Evolutionary conservation across 176 grass and related monocot genomes (phyloP), one percentile per base, ranked within the genome.

Genomic region (Hsuehochloa calcarea): DNA sequence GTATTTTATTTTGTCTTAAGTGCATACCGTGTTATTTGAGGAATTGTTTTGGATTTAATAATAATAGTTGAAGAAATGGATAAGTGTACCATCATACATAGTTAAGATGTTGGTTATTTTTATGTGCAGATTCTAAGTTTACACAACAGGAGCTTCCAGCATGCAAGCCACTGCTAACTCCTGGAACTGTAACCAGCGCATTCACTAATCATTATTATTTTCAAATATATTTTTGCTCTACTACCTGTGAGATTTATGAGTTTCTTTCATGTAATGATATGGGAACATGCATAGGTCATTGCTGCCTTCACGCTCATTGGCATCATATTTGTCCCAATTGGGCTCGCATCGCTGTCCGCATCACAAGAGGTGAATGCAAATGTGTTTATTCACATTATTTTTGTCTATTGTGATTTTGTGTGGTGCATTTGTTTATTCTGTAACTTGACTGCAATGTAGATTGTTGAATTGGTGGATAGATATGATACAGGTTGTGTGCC

Each of bases 81-180:
- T 1, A 0, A 8, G 26, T 27, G 25, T 62, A 11, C 7, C 14
- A 35, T 68, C 20, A n/a, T 56, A 2, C 22, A 8, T n/a, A 17
- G 19, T 74, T 84, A 15, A 77, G 25, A 44, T 39, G 43, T 31
- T 13, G 26, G 11, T 46, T 70, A 20, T 10, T 52, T 9, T 9
- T 66, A 0, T 67, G 8, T 52, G 65, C 80, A 90, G 89, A 98
- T 92, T 98, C 95, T 15, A 91, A 85, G 87, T 98, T 98, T n/a
- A 93, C 93, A 12, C 96, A 95, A 51, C 96, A 95, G 80, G 96
- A 98, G 82, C 89, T 98, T 47, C 96, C 96, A 56, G 93, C 96
- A 84, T 98, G 96, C 73, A 98, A 98, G 75, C 96, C 96, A 52
- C 72, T 98, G 22, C 72, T 98, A 41, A 98, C 96, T 74, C 93